Conservation (phyloP, 1,139 yeast species). For the Scheffersomyces illinoinensis region DNA sequence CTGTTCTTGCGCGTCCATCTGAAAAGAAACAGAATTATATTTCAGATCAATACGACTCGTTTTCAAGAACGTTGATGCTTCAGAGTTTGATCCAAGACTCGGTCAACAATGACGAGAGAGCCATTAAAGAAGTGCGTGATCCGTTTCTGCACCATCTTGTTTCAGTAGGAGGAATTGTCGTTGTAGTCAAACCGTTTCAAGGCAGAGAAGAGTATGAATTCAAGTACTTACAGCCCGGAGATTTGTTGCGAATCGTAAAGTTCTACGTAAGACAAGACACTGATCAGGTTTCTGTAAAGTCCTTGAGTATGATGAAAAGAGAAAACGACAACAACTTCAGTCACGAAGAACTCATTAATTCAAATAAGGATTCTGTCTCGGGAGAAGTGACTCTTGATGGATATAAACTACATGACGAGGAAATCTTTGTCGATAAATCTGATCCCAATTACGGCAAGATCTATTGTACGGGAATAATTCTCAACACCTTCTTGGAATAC, state of each 20-base stretch:
- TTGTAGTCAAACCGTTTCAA: constrained; percentile 34
- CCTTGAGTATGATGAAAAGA: not conserved
- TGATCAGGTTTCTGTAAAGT: constrained; percentile 7
- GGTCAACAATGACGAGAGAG: constrained; percentile 8
- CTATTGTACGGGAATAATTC: constrained; percentile 34
- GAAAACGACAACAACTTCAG: not conserved
- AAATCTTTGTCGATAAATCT: constrained; percentile 5
- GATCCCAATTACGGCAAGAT: constrained; percentile 19
- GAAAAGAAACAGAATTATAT: constrained; percentile 11
- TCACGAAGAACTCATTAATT: not conserved
- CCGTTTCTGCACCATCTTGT: constrained; percentile 30
- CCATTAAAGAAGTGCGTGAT: constrained; percentile 29
- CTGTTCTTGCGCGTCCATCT: constrained; percentile 17
- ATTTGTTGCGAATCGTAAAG: constrained; percentile 30
- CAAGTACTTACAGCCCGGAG: constrained; percentile 31
- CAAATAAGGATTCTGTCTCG: not conserved
- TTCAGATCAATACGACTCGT: constrained; percentile 24
- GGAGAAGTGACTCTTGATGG: constrained; percentile 1
- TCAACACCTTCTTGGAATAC: constrained; percentile 29
- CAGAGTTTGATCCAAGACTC: constrained; percentile 23
- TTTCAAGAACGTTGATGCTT: constrained; percentile 29
- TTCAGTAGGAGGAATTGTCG: constrained; percentile 35
- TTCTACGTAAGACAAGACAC: constrained; percentile 22
- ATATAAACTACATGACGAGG: not conserved
- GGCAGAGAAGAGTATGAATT: constrained; percentile 26